Conservation (phyloP, 139 green algal genomes). For the Choricystis sp. region DNA sequence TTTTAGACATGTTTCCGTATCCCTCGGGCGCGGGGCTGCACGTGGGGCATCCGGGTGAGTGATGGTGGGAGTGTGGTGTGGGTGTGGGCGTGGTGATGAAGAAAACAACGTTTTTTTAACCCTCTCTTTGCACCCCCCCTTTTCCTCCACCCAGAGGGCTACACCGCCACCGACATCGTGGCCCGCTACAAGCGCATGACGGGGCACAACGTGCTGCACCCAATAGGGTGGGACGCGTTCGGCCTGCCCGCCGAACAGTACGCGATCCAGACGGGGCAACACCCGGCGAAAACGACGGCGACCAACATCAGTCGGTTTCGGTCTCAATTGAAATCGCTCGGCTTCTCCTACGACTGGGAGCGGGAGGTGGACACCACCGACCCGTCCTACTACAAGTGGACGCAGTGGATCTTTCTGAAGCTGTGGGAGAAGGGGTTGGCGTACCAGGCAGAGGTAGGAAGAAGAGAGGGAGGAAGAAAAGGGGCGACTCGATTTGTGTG, state of each 20-base stretch:
- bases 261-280: constrained; percentile 88
- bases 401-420: constrained; percentile 99
- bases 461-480: too few species aligned
- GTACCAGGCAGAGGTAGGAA: constrained; percentile 95
- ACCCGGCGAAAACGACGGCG: constrained; percentile 76
- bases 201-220: constrained; percentile 95
- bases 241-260: constrained; percentile 97
- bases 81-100: too few species aligned
- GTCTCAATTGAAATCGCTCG: constrained; percentile 76
- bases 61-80: too few species aligned
- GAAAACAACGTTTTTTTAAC: too few species aligned
- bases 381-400: constrained; percentile 85
- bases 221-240: constrained; percentile 99
- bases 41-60: constrained; percentile 36
- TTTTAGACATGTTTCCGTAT: constrained; percentile 99
- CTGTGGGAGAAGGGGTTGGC: constrained; percentile 81
- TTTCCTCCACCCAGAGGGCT: constrained; percentile 81
- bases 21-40: constrained; percentile 79
- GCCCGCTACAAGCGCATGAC: constrained; percentile 91
- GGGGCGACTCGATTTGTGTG: too few species aligned
- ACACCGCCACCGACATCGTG: constrained; percentile 92
- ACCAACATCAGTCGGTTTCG: constrained; percentile 82
- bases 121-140: too few species aligned
- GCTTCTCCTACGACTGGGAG: constrained; percentile 93
- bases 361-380: constrained; percentile 84